Conservation (phyloP, 1,284 basidiomycete species). For the Farysia itapuensis region DNA sequence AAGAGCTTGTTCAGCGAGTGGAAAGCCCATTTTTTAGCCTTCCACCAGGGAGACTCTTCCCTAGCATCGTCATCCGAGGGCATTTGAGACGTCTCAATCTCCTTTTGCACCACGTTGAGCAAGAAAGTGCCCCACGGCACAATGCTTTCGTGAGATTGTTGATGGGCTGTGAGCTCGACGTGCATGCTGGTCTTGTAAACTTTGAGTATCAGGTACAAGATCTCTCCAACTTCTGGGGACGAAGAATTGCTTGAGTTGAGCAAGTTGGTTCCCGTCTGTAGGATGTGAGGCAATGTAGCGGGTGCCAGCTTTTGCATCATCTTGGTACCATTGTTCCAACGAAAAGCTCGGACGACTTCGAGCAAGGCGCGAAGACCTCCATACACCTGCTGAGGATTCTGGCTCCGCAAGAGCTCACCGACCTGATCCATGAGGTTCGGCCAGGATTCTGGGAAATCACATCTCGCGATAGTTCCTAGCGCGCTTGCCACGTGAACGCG, state of each 20-base stretch:
- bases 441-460: conserved; percentile 54
- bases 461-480: conserved; percentile 42
- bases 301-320: conserved; percentile 51
- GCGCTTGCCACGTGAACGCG: conserved; percentile 50
- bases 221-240: conserved; percentile 47
- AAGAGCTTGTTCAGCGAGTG: conserved; percentile 59
- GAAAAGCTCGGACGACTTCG: conserved; percentile 52
- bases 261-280: conserved; percentile 40
- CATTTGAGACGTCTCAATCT: conserved; percentile 34
- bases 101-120: conserved; percentile 51
- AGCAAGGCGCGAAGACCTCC: conserved; percentile 54
- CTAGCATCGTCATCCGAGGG: conserved; percentile 42
- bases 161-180: conserved; percentile 47
- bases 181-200: conserved; percentile 56
- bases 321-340: conserved; percentile 47
- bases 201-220: conserved; percentile 55
- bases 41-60: conserved; percentile 51
- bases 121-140: conserved; percentile 57
- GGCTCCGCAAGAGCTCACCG: conserved; percentile 39
- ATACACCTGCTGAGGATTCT: conserved; percentile 38
- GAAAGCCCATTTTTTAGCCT: conserved; percentile 60
- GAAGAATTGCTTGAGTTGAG: conserved; percentile 43
- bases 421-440: conserved; percentile 52
- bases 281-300: conserved; percentile 48
- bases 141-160: conserved; percentile 54